These are phyloP conservation scores for Globisporangium apiculatum DNA, from an alignment of 352 stramenopile species.

Conservation along the genomic window DNA sequence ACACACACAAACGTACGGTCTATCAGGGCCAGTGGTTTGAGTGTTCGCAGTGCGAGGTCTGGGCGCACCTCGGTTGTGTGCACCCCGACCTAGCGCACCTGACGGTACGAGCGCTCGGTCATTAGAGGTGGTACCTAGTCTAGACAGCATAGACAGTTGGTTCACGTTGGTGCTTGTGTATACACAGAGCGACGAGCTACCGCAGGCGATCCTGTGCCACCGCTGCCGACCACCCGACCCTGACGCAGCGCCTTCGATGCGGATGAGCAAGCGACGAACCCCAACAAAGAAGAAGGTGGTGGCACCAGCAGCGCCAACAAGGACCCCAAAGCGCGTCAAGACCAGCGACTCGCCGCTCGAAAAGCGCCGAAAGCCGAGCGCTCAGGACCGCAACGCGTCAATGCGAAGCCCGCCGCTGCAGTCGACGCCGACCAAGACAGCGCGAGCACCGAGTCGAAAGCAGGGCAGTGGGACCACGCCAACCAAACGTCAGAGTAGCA, in stretches of 20 bases:
- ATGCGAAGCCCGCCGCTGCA: not conserved
- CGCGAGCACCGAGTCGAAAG: not conserved
- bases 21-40: slow-evolving; percentile 74
- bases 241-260: not conserved
- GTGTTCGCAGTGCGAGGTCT: slow-evolving; percentile 73
- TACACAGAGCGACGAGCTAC: slow-evolving; percentile 8
- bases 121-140: no score
- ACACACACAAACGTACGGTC: not conserved
- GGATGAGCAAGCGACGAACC: not conserved
- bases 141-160: no score
- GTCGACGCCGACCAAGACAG: not conserved
- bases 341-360: not conserved
- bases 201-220: slow-evolving; percentile 7
- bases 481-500: slow-evolving; percentile 20
- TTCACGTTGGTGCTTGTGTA: not conserved
- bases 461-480: slow-evolving; percentile 11
- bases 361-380: slow-evolving; percentile 2
- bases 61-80: slow-evolving; percentile 62
- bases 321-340: not conserved
- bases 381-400: not conserved
- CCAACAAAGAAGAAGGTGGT: not conserved
- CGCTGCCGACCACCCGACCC: not conserved
- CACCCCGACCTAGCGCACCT: slow-evolving; percentile 32
- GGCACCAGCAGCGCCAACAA: not conserved
- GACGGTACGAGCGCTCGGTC: slow-evolving; percentile 12